Base-by-base conservation (phyloP, 768 basidiomycete genomes). In the Kwoniella shandongensis region DNA sequence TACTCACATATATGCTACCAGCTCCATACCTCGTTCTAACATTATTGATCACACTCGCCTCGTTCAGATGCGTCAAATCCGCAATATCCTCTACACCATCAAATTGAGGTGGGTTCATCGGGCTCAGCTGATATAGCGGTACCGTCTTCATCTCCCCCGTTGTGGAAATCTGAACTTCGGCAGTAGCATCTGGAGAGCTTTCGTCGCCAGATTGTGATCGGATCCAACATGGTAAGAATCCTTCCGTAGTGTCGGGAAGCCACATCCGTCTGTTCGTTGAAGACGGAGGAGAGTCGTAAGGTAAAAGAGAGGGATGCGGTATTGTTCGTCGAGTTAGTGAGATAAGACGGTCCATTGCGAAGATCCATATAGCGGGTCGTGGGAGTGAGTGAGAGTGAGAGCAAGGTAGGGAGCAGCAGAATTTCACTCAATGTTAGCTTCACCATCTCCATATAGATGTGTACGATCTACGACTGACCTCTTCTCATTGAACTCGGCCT, bases 51-150 rank as follows among this genome's bases (percentile, higher is more conserved):
- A 99, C 96, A 66, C 89, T 91, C 11, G 96, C 93, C 81, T 99
- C 96, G 75, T 98, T 98, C 57, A 98, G 81, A 79, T 91, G 96
- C 0, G 96, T 97, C 61, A 99, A 81, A 79, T 98, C 93, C 39
- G 96, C 96, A 63, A 98, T 98, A 76, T 99, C 96, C 64, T 92
- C 91, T 3, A 93, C 93, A 29, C 91, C 84, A 79, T 98, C 93
- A 76, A 98, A 99, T 78, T 97, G 96, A 42, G 93, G 93, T 23
- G 93, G 93, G 71, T 97, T 97, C 92, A 94, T 94, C 81, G 93
- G 93, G 70, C 87, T 89, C 38, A 96, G 78, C 20, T 86, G 83
- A 62, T 90, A 87, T 61, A 91, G 81, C 15, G 88, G 86, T 3
- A 94, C 83, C 32, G 73, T 81, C 32, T 86, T 82, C 55, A 86